A percentile compares a stretch with the other conserved stretches of the same genome.
Evolutionary conservation across 2,329 filamentous ascomycete species (phyloP).

Genomic region (Sarocladiaceae sp.): DNA sequence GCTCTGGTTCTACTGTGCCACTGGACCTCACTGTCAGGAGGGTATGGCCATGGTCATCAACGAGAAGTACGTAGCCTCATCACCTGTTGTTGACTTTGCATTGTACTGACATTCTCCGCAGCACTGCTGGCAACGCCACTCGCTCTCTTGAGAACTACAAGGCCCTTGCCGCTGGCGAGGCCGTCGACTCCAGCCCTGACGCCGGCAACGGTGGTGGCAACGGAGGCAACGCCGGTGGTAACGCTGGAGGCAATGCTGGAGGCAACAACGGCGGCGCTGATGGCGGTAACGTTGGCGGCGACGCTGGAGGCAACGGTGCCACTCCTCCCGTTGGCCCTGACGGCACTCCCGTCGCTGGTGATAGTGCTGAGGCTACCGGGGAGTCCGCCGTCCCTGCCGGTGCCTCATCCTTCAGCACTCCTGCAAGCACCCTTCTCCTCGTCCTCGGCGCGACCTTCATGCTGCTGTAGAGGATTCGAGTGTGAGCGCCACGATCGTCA

Average conservation of each 20-base stretch:
- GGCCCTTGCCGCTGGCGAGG: conserved; percentile 27
- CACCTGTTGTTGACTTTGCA: not conserved
- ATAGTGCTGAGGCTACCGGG: not conserved
- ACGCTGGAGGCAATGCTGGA: conserved; percentile 10
- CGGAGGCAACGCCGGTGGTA: conserved; percentile 10
- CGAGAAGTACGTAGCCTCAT: conserved; percentile 51
- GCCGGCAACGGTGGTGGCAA: conserved; percentile 11
- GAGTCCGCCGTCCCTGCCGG: conserved; percentile 1
- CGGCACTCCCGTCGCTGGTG: not conserved
- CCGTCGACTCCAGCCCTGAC: conserved; percentile 14
- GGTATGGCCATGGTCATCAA: conserved; percentile 78
- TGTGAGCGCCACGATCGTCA: conserved; percentile 4
- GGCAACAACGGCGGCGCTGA: conserved; percentile 7
- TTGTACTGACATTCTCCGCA: conserved; percentile 17
- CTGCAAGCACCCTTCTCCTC: conserved; percentile 36
- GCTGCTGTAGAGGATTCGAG: conserved; percentile 25
- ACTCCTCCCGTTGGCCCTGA: conserved; percentile 5
- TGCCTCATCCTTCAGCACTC: conserved; percentile 25
- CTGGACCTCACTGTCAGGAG: conserved; percentile 67
- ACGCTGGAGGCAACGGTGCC: conserved; percentile 5
- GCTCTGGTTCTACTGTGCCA: conserved; percentile 76
- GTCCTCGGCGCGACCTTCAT: conserved; percentile 39
- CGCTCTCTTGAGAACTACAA: conserved; percentile 49
- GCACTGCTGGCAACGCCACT: conserved; percentile 45
- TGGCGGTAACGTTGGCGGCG: conserved; percentile 8